phyloP scores from a whole-genome alignment of 805 yeast genomes.

The Ogataea trehalophila region DNA sequence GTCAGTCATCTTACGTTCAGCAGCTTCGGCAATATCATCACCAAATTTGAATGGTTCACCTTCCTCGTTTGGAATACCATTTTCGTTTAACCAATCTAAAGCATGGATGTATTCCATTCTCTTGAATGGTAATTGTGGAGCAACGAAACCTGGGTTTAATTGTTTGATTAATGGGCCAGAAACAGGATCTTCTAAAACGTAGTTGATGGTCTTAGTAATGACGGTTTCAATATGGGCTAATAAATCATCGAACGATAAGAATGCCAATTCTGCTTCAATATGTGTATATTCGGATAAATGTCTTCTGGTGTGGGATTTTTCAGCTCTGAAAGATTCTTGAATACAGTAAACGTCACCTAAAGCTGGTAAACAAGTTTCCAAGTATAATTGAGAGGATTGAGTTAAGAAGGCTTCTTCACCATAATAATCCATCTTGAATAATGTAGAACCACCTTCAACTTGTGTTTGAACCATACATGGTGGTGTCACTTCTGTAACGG shows the following conservation, averaged over 20 bases:
- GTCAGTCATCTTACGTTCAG: slow-evolving; percentile 98
- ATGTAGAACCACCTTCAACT: slow-evolving; percentile 98
- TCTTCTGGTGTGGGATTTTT: slow-evolving; percentile 97
- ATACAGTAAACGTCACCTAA: slow-evolving; percentile 96
- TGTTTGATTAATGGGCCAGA: slow-evolving; percentile 87
- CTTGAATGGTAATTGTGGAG: slow-evolving; percentile 83
- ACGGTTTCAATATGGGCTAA: slow-evolving; percentile 80
- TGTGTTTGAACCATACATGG: slow-evolving; percentile 99
- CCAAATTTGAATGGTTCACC: slow-evolving; percentile 92
- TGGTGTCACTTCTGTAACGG: slow-evolving; percentile 87
- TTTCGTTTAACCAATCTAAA: slow-evolving; percentile 93
- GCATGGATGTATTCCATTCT: slow-evolving; percentile 92
- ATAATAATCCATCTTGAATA: slow-evolving; percentile 88
- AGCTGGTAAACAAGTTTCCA: slow-evolving; percentile 94
- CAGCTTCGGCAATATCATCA: slow-evolving; percentile 99
- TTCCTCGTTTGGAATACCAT: slow-evolving; percentile 90
- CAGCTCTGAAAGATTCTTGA: slow-evolving; percentile 99
- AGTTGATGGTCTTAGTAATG: slow-evolving; percentile 62
- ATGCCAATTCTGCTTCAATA: slow-evolving; percentile 90
- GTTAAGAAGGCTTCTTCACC: slow-evolving; percentile 96
- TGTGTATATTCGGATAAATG: slow-evolving; percentile 97
- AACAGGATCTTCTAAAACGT: slow-evolving; percentile 82
- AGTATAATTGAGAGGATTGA: slow-evolving; percentile 93
- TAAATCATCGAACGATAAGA: slow-evolving; percentile 81
- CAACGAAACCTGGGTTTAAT: slow-evolving; percentile 84